phyloP scores from a whole-genome alignment of 106 monocot species.

The Chionographis japonica region DNA sequence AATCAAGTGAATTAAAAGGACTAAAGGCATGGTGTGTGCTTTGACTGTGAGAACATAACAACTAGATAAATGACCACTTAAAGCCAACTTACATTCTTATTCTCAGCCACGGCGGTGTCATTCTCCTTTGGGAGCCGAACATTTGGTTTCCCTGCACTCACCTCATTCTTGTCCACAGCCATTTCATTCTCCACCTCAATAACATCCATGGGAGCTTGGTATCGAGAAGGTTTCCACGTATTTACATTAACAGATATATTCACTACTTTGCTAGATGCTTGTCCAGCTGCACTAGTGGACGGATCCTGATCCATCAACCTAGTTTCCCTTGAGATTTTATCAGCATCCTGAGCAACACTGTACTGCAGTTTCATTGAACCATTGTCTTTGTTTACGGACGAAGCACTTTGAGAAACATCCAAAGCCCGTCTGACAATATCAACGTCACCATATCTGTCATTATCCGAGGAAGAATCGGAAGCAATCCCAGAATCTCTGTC shows the following conservation, averaged over 20 bases:
- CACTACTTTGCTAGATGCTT: slow-evolving; percentile 53
- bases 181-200: slow-evolving; percentile 23
- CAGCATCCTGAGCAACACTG: slow-evolving; percentile 40
- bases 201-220: slow-evolving; percentile 20
- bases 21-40: too few species aligned
- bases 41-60: neutral
- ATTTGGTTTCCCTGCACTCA: slow-evolving; percentile 21
- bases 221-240: slow-evolving; percentile 56
- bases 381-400: slow-evolving; percentile 27
- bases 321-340: slow-evolving; percentile 32
- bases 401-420: slow-evolving; percentile 28
- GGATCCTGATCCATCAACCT: slow-evolving; percentile 29
- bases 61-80: neutral
- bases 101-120: slow-evolving; percentile 12
- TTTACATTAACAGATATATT: slow-evolving; percentile 88
- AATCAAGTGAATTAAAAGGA: too few species aligned
- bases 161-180: slow-evolving; percentile 12
- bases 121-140: slow-evolving; percentile 24
- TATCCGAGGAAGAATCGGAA: slow-evolving; percentile 47
- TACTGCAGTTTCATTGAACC: slow-evolving; percentile 33
- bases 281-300: slow-evolving; percentile 18
- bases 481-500: slow-evolving; percentile 17
- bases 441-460: slow-evolving; percentile 38
- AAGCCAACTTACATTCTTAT: slow-evolving; percentile 33
- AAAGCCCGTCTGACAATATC: slow-evolving; percentile 14